Conservation (phyloP, 768 basidiomycete species). For the Calocera viscosa region DNA sequence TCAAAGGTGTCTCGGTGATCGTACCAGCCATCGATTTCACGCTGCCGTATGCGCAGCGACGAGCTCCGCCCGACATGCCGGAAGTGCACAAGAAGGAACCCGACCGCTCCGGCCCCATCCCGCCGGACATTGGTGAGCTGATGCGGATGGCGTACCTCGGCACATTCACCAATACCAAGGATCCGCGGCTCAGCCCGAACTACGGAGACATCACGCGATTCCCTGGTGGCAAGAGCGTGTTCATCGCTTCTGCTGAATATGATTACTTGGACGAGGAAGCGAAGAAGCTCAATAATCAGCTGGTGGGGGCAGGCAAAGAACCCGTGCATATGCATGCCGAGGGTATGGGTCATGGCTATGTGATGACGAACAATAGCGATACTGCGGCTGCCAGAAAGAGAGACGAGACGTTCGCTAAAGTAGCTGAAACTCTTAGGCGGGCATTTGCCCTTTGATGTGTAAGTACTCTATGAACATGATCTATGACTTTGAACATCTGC, state of each 20-base stretch:
- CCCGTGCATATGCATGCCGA: slow-evolving; percentile 5
- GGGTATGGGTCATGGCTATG: slow-evolving; percentile 9
- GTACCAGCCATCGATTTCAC: background rate
- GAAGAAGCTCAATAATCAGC: background rate
- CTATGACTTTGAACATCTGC: background rate
- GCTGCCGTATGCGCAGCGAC: background rate
- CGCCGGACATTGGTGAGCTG: background rate
- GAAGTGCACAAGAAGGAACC: background rate
- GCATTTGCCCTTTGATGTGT: background rate
- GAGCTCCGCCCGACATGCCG: background rate
- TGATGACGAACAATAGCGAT: background rate
- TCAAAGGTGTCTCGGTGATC: slow-evolving; percentile 1
- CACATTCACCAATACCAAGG: background rate
- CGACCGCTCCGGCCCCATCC: background rate
- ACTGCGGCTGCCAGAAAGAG: background rate
- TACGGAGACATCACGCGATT: slow-evolving; percentile 4
- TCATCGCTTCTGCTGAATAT: slow-evolving; percentile 5
- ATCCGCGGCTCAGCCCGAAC: slow-evolving; percentile 7
- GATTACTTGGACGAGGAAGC: slow-evolving; percentile 2
- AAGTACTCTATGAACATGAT: background rate
- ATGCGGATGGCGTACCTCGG: background rate
- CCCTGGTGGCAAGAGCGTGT: background rate
- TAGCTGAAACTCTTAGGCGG: background rate
- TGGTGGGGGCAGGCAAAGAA: slow-evolving; percentile 1
- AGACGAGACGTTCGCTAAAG: background rate